Conservation (phyloP, 495 filamentous ascomycete species). For the Platismatia glauca region DNA sequence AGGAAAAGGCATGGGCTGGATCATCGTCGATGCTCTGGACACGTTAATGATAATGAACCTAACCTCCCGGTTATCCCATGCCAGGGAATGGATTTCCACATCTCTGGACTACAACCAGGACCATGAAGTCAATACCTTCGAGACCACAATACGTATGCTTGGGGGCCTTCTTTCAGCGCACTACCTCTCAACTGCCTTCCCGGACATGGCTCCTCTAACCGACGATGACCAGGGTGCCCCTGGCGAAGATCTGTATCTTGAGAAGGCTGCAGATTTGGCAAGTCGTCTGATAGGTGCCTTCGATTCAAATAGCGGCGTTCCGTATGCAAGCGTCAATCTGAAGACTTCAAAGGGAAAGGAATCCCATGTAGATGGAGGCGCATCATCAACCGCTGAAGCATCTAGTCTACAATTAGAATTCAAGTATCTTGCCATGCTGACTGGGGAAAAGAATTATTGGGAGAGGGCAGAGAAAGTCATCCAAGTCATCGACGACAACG, state of each 20-base stretch:
- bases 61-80: constrained; percentile 74
- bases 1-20: constrained; percentile 80
- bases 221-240: constrained; percentile 58
- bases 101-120: constrained; percentile 78
- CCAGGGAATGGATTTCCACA: constrained; percentile 82
- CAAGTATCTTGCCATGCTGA: constrained; percentile 94
- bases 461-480: constrained; percentile 84
- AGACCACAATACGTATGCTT: constrained; percentile 97
- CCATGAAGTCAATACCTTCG: constrained; percentile 94
- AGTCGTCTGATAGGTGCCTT: constrained; percentile 82
- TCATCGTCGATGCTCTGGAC: constrained; percentile 92
- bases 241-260: constrained; percentile 85
- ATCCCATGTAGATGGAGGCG: constrained; percentile 78
- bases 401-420: constrained; percentile 89
- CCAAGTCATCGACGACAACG: constrained; percentile 73
- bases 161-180: constrained; percentile 91
- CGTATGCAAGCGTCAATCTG: constrained; percentile 84
- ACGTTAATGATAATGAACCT: constrained; percentile 98
- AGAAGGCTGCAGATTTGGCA: constrained; percentile 89
- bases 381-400: constrained; percentile 88
- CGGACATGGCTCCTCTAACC: constrained; percentile 52
- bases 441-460: constrained; percentile 88
- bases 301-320: constrained; percentile 75
- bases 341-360: constrained; percentile 60
- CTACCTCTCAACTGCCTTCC: constrained; percentile 71